Evolutionary conservation across 345 rosid species (phyloP).

Genomic region (Camelina hispida): DNA sequence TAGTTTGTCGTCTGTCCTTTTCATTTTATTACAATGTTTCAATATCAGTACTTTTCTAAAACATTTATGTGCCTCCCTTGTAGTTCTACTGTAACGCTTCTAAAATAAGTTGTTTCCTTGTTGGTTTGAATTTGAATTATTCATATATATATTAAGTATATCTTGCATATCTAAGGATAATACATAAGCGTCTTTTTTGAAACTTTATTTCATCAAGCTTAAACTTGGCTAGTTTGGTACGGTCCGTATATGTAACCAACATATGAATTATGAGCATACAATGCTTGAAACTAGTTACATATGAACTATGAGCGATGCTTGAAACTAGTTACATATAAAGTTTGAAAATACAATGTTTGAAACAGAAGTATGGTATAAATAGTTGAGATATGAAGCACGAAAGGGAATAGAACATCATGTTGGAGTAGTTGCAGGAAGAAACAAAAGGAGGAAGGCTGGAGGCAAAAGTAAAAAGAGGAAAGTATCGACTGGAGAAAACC

Average conservation of each 20-base stretch:
- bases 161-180: too few species aligned
- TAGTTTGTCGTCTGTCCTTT: not conserved
- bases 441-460: conserved; percentile 18
- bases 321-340: too few species aligned
- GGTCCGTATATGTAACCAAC: not conserved
- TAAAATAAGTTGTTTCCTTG: not conserved
- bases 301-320: too few species aligned
- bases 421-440: conserved; percentile 23
- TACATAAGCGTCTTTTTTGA: too few species aligned
- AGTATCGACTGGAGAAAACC: conserved; percentile 3
- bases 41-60: not conserved
- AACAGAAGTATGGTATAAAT: not conserved
- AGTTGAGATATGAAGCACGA: not conserved
- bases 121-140: not conserved
- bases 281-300: too few species aligned
- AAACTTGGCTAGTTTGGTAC: not conserved
- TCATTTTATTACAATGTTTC: not conserved
- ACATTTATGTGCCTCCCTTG: not conserved
- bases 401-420: conserved; percentile 9
- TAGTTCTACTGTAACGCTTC: conserved; percentile 8
- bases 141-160: not conserved
- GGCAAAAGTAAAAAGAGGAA: conserved; percentile 32
- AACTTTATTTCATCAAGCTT: too few species aligned
- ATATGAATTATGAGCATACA: too few species aligned
- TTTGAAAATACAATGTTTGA: not conserved